phyloP scores from a whole-genome alignment of 139 green algal genomes.

The Trebouxia sp. region DNA sequence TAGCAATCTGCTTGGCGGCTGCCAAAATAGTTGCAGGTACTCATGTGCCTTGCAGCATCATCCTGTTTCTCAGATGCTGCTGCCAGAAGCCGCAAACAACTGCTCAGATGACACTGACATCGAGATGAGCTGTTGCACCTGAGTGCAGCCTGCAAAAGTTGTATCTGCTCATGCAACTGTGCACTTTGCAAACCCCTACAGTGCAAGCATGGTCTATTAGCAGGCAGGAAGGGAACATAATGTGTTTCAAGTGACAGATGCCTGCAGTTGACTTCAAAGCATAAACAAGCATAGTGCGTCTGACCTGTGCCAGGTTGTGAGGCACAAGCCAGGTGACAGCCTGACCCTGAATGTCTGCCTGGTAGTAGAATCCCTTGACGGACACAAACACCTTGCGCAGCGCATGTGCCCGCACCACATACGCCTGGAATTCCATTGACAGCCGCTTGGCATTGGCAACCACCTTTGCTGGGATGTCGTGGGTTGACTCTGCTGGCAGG shows the following conservation, averaged over 20 bases:
- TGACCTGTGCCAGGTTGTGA: slow-evolving; percentile 78
- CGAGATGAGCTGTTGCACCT: neutral
- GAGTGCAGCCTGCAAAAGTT: too few relatives aligned
- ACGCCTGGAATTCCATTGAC: slow-evolving; percentile 94
- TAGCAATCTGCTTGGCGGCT: too few relatives aligned
- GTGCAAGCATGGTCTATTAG: too few relatives aligned
- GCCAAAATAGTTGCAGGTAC: too few relatives aligned
- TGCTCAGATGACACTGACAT: neutral
- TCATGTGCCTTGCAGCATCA: too few relatives aligned
- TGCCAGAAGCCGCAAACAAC: neutral
- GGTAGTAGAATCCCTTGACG: slow-evolving; percentile 98
- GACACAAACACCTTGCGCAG: slow-evolving; percentile 94
- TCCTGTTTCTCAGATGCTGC: too few relatives aligned
- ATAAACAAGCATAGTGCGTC: neutral
- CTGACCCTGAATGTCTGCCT: slow-evolving; percentile 92
- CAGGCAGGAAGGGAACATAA: too few relatives aligned
- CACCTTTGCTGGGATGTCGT: slow-evolving; percentile 59
- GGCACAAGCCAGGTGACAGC: slow-evolving; percentile 95
- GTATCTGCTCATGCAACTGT: too few relatives aligned
- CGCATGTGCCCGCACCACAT: slow-evolving; percentile 73
- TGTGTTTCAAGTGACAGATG: neutral
- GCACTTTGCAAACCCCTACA: too few relatives aligned
- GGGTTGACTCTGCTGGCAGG: slow-evolving; percentile 70
- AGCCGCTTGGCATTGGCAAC: slow-evolving; percentile 59
- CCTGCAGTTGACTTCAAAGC: neutral